Evolutionary conservation across 805 yeast species (phyloP), one percentile per base, ranked within the genome.

Genomic region (Yarrowia sp.): DNA sequence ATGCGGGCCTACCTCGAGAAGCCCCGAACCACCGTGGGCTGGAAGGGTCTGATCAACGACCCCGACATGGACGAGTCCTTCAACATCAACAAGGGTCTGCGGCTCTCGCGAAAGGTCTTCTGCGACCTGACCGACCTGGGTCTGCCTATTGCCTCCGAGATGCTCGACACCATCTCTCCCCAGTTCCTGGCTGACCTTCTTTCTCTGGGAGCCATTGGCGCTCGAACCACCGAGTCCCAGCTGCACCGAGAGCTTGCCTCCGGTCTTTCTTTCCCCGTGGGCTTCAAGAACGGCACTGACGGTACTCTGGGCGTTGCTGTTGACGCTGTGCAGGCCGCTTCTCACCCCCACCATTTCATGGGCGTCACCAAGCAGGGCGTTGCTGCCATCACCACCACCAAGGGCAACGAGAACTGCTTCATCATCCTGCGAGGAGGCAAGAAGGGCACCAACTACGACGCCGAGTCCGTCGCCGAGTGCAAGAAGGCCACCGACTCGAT

Each of bases 1-100:
- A 93, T 93, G 99, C 87, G 99, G 79, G 98, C 98, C 6, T 93
- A 93, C 81, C 81, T 93, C 68, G 99, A 93, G 78, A 93, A 93
- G 77, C 99, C 99, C 71, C 87, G 99, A 80, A 93, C 99, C 66
- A 93, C 98, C 22, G 98, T 93, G 62, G 99, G 99, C 67, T 93
- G 99, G 99, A 93, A 93, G 77, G 99, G 99, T 70, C 80, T 93
- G 70, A 91, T 93, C 73, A 93, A 93, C 75, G 99, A 93, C 76
- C 99, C 99, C 49, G 96, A 93, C 71, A 84, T 93, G 65, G 90
- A 93, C 76, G 88, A 88, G 71, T 80, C 97, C 53, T 94, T 87
- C 84, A 87, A 93, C 74, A 94, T 93, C 74, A 93, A 93, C 83
- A 90, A 90, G 77, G 99, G 99, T 71, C 81, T 93, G 67, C 84